Percentiles rank a stretch among this genome's conserved stretches.
phyloP scores from a whole-genome alignment of 176 grass and related monocot genomes.

The Musa schizocarpa region DNA sequence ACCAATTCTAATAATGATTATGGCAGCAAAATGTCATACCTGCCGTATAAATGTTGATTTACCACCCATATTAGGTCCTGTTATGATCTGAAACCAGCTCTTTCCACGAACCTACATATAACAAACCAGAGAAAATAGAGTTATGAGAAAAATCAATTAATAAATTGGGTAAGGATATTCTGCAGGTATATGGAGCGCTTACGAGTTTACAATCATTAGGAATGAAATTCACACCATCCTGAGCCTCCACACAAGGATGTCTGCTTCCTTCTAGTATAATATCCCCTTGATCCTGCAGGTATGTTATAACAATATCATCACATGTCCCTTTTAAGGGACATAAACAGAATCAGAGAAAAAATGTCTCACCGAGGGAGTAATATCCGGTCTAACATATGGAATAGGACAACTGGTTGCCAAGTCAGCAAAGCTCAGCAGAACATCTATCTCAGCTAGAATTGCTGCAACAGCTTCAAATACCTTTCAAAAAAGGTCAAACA shows the following conservation, averaged over 20 bases:
- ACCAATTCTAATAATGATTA: constrained; percentile 6
- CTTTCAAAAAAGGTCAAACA: constrained; percentile 24
- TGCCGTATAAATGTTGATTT: constrained; percentile 98
- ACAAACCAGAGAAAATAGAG: constrained; percentile 14
- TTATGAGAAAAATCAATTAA: background rate
- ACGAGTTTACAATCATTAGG: constrained; percentile 93
- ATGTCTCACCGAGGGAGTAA: constrained; percentile 67
- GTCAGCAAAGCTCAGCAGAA: constrained; percentile 92
- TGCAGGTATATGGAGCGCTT: constrained; percentile 20
- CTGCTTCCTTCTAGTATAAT: constrained; percentile 92
- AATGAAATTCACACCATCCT: constrained; percentile 96
- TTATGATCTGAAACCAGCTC: constrained; percentile 99
- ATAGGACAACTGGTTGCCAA: constrained; percentile 72
- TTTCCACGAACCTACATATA: constrained; percentile 57
- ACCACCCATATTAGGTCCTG: constrained; percentile 97
- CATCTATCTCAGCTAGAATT: constrained; percentile 75
- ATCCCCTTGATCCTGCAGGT: constrained; percentile 67
- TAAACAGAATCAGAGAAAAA: constrained; percentile 15
- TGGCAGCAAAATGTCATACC: constrained; percentile 36
- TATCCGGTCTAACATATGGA: constrained; percentile 83
- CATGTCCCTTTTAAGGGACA: constrained; percentile 2
- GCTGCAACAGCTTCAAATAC: constrained; percentile 77
- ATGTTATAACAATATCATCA: constrained; percentile 6
- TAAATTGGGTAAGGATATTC: constrained; percentile 9
- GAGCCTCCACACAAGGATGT: constrained; percentile 93